Base-by-base conservation (phyloP, 495 filamentous ascomycete species). In the Penicillium arizonense region DNA sequence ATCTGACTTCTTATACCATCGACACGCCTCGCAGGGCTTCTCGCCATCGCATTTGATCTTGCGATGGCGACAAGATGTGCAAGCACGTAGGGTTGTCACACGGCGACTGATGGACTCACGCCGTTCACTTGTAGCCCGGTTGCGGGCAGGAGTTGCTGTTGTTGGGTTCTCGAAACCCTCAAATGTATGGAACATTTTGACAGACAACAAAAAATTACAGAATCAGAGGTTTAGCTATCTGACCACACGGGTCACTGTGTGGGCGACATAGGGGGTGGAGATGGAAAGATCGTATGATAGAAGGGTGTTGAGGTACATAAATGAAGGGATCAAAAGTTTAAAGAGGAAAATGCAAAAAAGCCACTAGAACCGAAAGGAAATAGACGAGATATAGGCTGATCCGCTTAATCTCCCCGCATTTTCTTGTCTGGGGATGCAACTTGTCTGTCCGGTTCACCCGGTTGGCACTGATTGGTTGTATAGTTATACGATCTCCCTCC, bases 1-100 rank as follows among this genome's bases (percentile, higher is more conserved):
- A 18, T 77, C 73, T 4, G 71, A 64, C 38, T 74, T 77, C 44
- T 75, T 74, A 39, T 77, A 77, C 73, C 73, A 77, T 44, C 69
- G 63, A 44, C 75, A 78, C 4, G 73, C 71, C 45, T 74, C 75
- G 39, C 75, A 78, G 6, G 75, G 75, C 48, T 72, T 72, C 49
- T 72, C 68, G 14, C 75, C 75, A 47, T 78, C 71, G 40, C 75
- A 78, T 58, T 74, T 75, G 49, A 78, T 77, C 52, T 78, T 78
- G 24, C 75, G 74, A 59, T 73, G 74, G 16, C 74, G 64, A 53
- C 75, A 78, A 16, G 69, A 74, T 21, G 73, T 74, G 52, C 75
- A 78, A 21, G 75, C 75, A 11, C 68, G 73, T 20, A 73, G 57
- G 7, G 70, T 75, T 7, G 72, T 73, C 24, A 72, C 67, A 36